Evolutionary conservation across 352 stramenopile genomes (phyloP).

Genomic region (Globisporangium paddicum): DNA sequence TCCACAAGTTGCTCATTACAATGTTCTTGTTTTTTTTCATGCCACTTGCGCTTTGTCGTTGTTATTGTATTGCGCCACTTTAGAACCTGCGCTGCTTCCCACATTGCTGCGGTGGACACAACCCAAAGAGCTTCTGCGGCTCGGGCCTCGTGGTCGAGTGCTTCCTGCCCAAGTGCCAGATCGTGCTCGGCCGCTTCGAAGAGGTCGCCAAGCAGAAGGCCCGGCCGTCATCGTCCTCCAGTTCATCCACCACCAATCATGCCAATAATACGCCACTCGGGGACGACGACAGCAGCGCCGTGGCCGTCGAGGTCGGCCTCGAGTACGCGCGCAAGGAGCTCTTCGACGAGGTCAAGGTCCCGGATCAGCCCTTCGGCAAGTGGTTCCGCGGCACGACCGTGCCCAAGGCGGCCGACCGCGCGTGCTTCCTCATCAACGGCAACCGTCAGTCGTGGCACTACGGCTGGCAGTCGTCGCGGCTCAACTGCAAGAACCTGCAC

Average conservation of each 20-base stretch:
- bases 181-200: slow-evolving; percentile 73
- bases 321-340: slow-evolving; percentile 58
- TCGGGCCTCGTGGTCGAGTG: slow-evolving; percentile 75
- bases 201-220: slow-evolving; percentile 46
- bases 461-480: slow-evolving; percentile 75
- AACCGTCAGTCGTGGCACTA: slow-evolving; percentile 87
- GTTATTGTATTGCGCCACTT: not conserved
- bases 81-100: slow-evolving; percentile 80
- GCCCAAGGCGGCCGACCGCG: slow-evolving; percentile 21
- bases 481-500: slow-evolving; percentile 85
- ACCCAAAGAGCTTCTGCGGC: slow-evolving; percentile 83
- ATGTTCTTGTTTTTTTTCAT: too few relatives aligned
- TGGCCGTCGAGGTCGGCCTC: slow-evolving; percentile 26
- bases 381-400: slow-evolving; percentile 63
- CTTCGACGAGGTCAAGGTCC: slow-evolving; percentile 71
- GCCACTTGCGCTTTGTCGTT: too few relatives aligned
- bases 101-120: slow-evolving; percentile 78
- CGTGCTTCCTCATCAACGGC: slow-evolving; percentile 74
- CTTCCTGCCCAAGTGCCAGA: slow-evolving; percentile 41
- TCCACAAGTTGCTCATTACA: not conserved
- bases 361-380: slow-evolving; percentile 67
- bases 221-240: slow-evolving; percentile 1
- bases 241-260: slow-evolving; percentile 1
- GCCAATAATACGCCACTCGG: not conserved
- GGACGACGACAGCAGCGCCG: slow-evolving; percentile 22